Conservation (phyloP, 176 grass and related monocot genomes). For the Oryza glaberrima region DNA sequence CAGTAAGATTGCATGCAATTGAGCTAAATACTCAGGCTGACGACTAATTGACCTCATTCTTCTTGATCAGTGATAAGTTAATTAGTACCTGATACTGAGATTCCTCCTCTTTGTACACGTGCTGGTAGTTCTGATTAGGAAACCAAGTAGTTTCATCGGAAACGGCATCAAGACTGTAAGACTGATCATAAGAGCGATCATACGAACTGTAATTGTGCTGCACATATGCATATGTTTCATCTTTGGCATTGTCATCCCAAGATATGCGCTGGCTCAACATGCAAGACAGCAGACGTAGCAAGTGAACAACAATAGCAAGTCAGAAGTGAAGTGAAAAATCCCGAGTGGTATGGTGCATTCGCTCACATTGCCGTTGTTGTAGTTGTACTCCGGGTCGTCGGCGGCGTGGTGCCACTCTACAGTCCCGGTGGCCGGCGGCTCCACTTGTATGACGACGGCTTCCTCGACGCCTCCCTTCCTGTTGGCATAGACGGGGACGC, state of each 20-base stretch:
- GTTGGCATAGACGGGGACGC: slow-evolving; percentile 80
- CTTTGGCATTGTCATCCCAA: slow-evolving; percentile 29
- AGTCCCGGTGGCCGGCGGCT: slow-evolving; percentile 45
- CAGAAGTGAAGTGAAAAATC: not conserved
- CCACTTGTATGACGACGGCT: slow-evolving; percentile 61
- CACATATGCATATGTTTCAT: slow-evolving; percentile 19
- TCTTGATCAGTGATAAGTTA: not conserved
- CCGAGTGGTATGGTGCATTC: not conserved
- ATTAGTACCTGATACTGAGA: slow-evolving; percentile 55
- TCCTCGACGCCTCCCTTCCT: slow-evolving; percentile 50
- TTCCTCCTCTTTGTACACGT: slow-evolving; percentile 47
- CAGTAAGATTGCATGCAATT: not conserved
- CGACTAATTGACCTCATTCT: not conserved
- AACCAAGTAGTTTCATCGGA: slow-evolving; percentile 37
- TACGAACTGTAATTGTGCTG: slow-evolving; percentile 37
- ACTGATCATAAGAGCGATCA: slow-evolving; percentile 31
- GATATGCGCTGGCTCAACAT: slow-evolving; percentile 37
- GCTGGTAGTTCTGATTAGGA: slow-evolving; percentile 52
- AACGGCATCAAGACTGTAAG: slow-evolving; percentile 29
- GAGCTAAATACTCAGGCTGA: not conserved
- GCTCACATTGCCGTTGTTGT: slow-evolving; percentile 64
- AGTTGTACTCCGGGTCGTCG: slow-evolving; percentile 24
- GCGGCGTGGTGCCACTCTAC: slow-evolving; percentile 49
- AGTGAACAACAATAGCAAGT: not conserved
- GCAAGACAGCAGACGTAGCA: not conserved